phyloP scores from a whole-genome alignment of 1,284 basidiomycete genomes.

The Caloboletus inedulis region DNA sequence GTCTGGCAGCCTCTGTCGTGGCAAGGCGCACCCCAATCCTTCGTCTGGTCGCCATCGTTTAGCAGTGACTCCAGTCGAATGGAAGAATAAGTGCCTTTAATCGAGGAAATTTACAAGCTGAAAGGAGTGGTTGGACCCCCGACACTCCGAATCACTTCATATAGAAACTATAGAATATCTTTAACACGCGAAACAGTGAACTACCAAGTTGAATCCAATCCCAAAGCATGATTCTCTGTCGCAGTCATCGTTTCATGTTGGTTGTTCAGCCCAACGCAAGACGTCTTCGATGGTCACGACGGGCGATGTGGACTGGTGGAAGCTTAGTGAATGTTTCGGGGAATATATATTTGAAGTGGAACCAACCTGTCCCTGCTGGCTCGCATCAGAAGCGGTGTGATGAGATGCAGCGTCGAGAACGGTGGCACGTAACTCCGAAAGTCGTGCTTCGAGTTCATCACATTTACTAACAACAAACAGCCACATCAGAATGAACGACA shows the following conservation, averaged over 20 bases:
- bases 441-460: slow-evolving; percentile 58
- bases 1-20: slow-evolving; percentile 71
- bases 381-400: background rate
- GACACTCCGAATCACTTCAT: slow-evolving; percentile 11
- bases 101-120: too few relatives aligned
- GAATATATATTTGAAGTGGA: background rate
- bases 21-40: slow-evolving; percentile 72
- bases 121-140: slow-evolving; percentile 15
- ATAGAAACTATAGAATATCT: background rate
- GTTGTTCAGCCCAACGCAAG: slow-evolving; percentile 61
- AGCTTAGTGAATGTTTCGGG: background rate
- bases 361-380: slow-evolving; percentile 19
- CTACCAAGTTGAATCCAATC: slow-evolving; percentile 1
- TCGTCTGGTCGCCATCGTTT: slow-evolving; percentile 61
- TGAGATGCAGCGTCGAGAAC: slow-evolving; percentile 15
- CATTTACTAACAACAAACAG: slow-evolving; percentile 51
- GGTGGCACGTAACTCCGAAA: slow-evolving; percentile 48
- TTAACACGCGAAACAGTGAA: background rate
- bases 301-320: slow-evolving; percentile 11
- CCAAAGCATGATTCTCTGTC: background rate
- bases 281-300: slow-evolving; percentile 42
- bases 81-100: too few relatives aligned
- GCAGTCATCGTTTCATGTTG: slow-evolving; percentile 23
- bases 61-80: background rate
- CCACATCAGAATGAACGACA: slow-evolving; percentile 8